Conservation (phyloP, 2,329 filamentous ascomycete genomes). For the Pseudocercospora macadamiae region DNA sequence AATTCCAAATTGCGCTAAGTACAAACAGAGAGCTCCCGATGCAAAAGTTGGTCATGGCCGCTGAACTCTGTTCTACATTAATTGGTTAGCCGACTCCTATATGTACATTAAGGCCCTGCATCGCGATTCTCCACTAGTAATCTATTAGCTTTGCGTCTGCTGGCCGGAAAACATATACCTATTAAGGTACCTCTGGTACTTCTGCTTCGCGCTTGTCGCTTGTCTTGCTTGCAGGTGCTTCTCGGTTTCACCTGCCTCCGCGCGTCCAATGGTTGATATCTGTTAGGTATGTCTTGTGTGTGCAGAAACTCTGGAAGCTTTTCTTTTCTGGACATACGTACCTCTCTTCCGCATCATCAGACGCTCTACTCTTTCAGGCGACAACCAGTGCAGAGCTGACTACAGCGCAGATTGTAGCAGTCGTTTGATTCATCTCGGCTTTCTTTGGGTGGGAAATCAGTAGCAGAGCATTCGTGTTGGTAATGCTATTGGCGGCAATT, state of each 20-base stretch:
- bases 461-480: neutral
- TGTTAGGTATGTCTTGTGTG: slow-evolving; percentile 12
- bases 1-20: slow-evolving; percentile 16
- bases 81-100: slow-evolving; percentile 16
- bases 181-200: slow-evolving; percentile 13
- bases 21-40: neutral
- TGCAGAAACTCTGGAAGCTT: slow-evolving; percentile 4
- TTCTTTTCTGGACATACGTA: neutral
- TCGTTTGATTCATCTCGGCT: no score
- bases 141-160: slow-evolving; percentile 18
- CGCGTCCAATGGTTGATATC: slow-evolving; percentile 11
- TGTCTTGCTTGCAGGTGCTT: slow-evolving; percentile 8
- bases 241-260: slow-evolving; percentile 14
- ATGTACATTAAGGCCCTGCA: slow-evolving; percentile 19
- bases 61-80: slow-evolving; percentile 11
- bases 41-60: slow-evolving; percentile 7
- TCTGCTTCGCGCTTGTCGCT: neutral
- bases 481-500: slow-evolving; percentile 2
- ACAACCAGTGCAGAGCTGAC: no score
- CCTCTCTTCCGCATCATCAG: neutral
- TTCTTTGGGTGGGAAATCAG: neutral
- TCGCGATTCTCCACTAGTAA: slow-evolving; percentile 18
- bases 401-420: no score
- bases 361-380: neutral
- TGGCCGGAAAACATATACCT: slow-evolving; percentile 20